Base-by-base conservation (phyloP, 495 filamentous ascomycete genomes). In the Aspergillus mulundensis region DNA sequence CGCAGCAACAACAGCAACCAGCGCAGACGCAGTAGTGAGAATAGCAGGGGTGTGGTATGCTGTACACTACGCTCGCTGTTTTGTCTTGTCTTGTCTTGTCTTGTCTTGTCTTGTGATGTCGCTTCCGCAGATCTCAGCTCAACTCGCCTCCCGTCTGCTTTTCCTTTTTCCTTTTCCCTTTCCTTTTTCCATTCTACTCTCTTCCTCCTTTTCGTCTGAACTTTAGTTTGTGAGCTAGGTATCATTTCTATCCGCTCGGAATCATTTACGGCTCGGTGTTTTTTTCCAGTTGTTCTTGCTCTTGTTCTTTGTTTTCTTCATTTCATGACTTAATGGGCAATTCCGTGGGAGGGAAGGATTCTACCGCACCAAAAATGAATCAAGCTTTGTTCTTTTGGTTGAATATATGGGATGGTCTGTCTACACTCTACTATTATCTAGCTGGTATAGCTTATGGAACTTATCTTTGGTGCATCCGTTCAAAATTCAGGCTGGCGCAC, bases 391-490 rank as follows among this genome's bases (percentile, higher is more conserved):
- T 47, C 24, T 51, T 54, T 57, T 16, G 34, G 57, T 52, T 58
- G 50, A 46, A 52, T 49, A 59, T 57, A 59, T 59, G 53, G 36
- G 48, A 45, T 52, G 24, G 41, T n/a, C 15, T 18, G 25, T 57
- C 46, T 52, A 19, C 43, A 50, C 3, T n/a, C 18, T 49, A 56
- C 46, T 52, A 19, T 50, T 56, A 28, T n/a, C 18, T 49, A 56
- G 36, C 21, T 39, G 40, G 44, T 47, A 56, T 36, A 36, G 32
- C 10, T 36, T 36, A 36, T 7, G 32, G 12, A 36, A 11, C 12
- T 14, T 36, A 3, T 36, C 12, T 36, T 36, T 36, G 7, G 2
- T 36, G 7, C 28, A 10, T 7, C 32, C 12, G 11, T 36, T 40
- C 14, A 12, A 18, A 4, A 40, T 12, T 15, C 18, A 40, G 38